phyloP scores from a whole-genome alignment of 164 flowering plant species.

The Vitis rupestris region DNA sequence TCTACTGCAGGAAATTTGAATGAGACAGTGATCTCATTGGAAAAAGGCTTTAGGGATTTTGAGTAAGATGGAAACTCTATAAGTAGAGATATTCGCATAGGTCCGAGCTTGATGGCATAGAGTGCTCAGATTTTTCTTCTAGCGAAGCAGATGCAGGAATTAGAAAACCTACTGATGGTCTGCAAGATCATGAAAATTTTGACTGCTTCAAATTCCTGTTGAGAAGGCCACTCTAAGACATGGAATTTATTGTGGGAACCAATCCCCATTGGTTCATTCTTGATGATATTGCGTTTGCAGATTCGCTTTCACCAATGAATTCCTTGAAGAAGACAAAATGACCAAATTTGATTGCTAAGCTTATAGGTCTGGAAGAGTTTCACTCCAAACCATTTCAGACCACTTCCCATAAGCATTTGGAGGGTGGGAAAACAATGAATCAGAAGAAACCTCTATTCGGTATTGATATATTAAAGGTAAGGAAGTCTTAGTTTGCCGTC shows the following conservation, averaged over 20 bases:
- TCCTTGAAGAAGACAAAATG: slow-evolving; percentile 34
- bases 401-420: slow-evolving; percentile 13
- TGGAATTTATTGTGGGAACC: slow-evolving; percentile 17
- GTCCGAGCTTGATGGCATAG: background rate
- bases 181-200: slow-evolving; percentile 18
- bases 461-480: slow-evolving; percentile 47
- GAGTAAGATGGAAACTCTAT: background rate
- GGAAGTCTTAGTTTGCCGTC: slow-evolving; percentile 25
- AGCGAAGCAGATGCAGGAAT: slow-evolving; percentile 9
- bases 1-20: slow-evolving; percentile 24
- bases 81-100: background rate
- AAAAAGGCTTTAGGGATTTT: slow-evolving; percentile 12
- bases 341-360: slow-evolving; percentile 74
- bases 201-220: slow-evolving; percentile 8
- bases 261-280: slow-evolving; percentile 30
- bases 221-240: slow-evolving; percentile 19
- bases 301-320: slow-evolving; percentile 25
- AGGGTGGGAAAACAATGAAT: slow-evolving; percentile 17
- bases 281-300: slow-evolving; percentile 26
- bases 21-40: slow-evolving; percentile 20
- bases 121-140: slow-evolving; percentile 10
- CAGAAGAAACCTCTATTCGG: slow-evolving; percentile 35
- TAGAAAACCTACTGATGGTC: slow-evolving; percentile 8
- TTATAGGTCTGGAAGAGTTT: slow-evolving; percentile 76
- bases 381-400: slow-evolving; percentile 32